Evolutionary conservation across 1,284 basidiomycete genomes (phyloP).

Genomic region (Ustilago trichophora): DNA sequence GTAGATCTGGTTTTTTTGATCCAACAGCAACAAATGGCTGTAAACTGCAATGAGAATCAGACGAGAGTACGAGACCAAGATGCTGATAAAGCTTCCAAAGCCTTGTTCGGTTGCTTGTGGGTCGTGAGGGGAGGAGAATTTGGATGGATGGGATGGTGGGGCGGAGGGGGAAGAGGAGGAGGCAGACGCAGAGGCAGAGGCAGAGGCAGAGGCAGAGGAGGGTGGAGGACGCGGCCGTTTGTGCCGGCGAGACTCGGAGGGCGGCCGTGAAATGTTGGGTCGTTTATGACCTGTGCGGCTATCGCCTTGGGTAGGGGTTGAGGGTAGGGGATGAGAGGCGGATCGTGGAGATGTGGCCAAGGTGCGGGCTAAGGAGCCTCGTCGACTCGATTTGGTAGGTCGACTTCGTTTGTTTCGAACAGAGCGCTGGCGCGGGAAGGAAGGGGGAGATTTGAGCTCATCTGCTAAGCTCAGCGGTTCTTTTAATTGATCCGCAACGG

Average conservation of each 20-base stretch:
- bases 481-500: slow-evolving; percentile 21
- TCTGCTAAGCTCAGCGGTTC: slow-evolving; percentile 26
- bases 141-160: not conserved
- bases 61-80: slow-evolving; percentile 60
- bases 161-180: not conserved
- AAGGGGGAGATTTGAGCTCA: slow-evolving; percentile 23
- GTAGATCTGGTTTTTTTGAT: slow-evolving; percentile 64
- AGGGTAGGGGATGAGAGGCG: too few species aligned
- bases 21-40: slow-evolving; percentile 60
- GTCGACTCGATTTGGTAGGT: not conserved
- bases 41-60: slow-evolving; percentile 64
- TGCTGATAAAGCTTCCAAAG: slow-evolving; percentile 38
- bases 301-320: too few species aligned
- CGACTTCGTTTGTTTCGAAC: not conserved
- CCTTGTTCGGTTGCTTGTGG: slow-evolving; percentile 1
- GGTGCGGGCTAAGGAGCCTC: not conserved
- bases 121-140: too few species aligned
- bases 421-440: too few species aligned
- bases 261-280: slow-evolving; percentile 29
- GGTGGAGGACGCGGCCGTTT: slow-evolving; percentile 19
- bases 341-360: too few species aligned
- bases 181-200: too few species aligned
- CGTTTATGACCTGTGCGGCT: slow-evolving; percentile 6
- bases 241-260: slow-evolving; percentile 26
- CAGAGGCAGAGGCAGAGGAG: not conserved